Conservation (phyloP, 805 yeast genomes). For the Saccharomycopsis olivae region DNA sequence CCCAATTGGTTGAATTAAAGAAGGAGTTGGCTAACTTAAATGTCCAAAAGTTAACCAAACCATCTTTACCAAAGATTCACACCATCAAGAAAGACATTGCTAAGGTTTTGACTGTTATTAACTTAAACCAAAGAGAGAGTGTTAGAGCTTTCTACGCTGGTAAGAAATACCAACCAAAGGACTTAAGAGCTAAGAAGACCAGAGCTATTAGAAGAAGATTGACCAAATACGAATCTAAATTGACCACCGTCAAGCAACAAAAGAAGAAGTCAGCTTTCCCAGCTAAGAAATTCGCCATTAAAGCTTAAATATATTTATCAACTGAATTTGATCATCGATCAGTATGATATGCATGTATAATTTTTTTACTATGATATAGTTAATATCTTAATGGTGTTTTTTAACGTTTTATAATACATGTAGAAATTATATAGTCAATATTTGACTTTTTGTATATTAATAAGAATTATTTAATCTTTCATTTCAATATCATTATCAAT, state of each 20-base stretch:
- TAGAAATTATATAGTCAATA: constrained; percentile 24
- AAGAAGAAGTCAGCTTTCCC: constrained; percentile 96
- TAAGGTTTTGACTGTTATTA: constrained; percentile 93
- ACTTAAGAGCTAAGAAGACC: constrained; percentile 98
- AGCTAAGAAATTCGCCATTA: constrained; percentile 95
- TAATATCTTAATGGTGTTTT: constrained; percentile 2
- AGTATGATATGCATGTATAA: too few species aligned
- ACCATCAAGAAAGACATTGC: constrained; percentile 98
- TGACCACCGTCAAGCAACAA: constrained; percentile 78
- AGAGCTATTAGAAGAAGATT: constrained; percentile 98
- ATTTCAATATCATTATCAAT: constrained; percentile 17
- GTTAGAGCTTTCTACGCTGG: constrained; percentile 93
- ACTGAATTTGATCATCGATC: neutral
- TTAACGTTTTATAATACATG: neutral
- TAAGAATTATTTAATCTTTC: constrained; percentile 9
- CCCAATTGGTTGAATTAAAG: constrained; percentile 91
- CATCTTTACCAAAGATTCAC: constrained; percentile 92
- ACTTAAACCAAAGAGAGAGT: constrained; percentile 90
- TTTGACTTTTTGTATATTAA: too few species aligned
- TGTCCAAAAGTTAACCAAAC: constrained; percentile 89
- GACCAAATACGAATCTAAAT: constrained; percentile 75
- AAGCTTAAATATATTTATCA: constrained; percentile 66
- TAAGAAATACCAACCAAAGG: constrained; percentile 95
- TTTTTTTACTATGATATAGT: constrained; percentile 7
- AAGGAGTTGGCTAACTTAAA: constrained; percentile 92